Evolutionary conservation across 148 eudicot genomes (phyloP).

Genomic region (Polygonum maritimum): DNA sequence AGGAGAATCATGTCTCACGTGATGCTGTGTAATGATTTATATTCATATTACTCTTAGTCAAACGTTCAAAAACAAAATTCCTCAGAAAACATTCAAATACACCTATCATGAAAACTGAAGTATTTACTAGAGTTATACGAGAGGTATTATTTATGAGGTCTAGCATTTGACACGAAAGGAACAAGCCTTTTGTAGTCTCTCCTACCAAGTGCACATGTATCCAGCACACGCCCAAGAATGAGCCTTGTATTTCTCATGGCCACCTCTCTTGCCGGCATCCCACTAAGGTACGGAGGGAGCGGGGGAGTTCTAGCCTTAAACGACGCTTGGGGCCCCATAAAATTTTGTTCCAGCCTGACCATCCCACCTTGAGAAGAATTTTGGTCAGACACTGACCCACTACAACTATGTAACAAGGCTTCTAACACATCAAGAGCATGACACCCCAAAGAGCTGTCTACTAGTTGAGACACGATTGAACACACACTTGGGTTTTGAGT

Average conservation of each 20-base stretch:
- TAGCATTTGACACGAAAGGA: constrained; percentile 65
- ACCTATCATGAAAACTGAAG: too few species aligned
- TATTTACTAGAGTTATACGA: not conserved
- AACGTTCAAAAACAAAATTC: too few species aligned
- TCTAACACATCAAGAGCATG: constrained; percentile 91
- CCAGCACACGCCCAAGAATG: constrained; percentile 81
- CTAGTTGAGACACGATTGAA: constrained; percentile 88
- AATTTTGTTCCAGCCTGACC: constrained; percentile 54
- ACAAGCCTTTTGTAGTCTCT: constrained; percentile 83
- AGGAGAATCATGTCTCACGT: too few species aligned
- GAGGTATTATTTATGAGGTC: constrained; percentile 22
- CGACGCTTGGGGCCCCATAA: constrained; percentile 64
- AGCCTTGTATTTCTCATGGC: constrained; percentile 77
- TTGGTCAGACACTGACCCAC: constrained; percentile 48
- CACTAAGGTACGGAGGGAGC: constrained; percentile 12
- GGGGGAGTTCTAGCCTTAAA: constrained; percentile 58
- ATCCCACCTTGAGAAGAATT: constrained; percentile 46
- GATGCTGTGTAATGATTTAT: too few species aligned
- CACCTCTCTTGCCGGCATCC: constrained; percentile 57
- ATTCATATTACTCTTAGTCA: too few species aligned
- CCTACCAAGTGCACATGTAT: constrained; percentile 81
- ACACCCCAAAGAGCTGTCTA: constrained; percentile 92
- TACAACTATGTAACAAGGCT: constrained; percentile 91
- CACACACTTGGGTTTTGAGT: constrained; percentile 98
- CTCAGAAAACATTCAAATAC: too few species aligned